Percentiles rank a stretch among this genome's conserved stretches.
phyloP scores from a whole-genome alignment of 108 stramenopile genomes.

The Nannochloropsis granulata region DNA sequence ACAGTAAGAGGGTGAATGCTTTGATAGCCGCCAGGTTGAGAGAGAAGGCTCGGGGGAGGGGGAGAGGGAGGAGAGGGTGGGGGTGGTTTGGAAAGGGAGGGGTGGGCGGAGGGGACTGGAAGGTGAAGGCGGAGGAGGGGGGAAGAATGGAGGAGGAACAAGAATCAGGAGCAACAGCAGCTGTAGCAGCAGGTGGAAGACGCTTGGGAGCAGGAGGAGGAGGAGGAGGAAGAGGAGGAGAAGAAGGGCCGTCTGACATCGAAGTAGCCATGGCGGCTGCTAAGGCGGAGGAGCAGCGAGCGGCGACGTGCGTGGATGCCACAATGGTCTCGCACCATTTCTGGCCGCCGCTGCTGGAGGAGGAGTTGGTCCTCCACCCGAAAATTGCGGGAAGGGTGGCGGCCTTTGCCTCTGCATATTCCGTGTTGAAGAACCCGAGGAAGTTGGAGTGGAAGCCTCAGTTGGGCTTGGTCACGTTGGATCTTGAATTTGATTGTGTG shows the following conservation, averaged over 20 bases:
- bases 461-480: conserved; percentile 68
- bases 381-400: conserved; percentile 49
- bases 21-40: conserved; percentile 46
- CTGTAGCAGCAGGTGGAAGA: conserved; percentile 46
- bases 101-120: neutral
- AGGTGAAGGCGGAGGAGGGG: neutral
- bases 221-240: neutral
- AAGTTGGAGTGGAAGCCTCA: conserved; percentile 66
- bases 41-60: neutral
- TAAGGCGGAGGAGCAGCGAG: neutral
- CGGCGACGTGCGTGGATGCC: conserved; percentile 46
- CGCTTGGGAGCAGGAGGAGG: neutral
- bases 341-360: conserved; percentile 80
- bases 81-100: neutral
- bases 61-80: neutral
- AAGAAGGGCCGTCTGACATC: neutral
- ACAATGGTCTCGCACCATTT: conserved; percentile 82
- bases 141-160: conserved; percentile 64
- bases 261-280: neutral
- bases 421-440: conserved; percentile 77
- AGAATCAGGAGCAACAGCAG: conserved; percentile 84
- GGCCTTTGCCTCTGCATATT: conserved; percentile 38
- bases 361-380: conserved; percentile 64
- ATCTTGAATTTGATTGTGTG: conserved; percentile 65
- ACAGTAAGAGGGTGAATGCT: conserved; percentile 70